Evolutionary conservation across 352 stramenopile genomes (phyloP), one percentile per base, ranked within the genome.

Genomic region (Phytophthora nicotianae): DNA sequence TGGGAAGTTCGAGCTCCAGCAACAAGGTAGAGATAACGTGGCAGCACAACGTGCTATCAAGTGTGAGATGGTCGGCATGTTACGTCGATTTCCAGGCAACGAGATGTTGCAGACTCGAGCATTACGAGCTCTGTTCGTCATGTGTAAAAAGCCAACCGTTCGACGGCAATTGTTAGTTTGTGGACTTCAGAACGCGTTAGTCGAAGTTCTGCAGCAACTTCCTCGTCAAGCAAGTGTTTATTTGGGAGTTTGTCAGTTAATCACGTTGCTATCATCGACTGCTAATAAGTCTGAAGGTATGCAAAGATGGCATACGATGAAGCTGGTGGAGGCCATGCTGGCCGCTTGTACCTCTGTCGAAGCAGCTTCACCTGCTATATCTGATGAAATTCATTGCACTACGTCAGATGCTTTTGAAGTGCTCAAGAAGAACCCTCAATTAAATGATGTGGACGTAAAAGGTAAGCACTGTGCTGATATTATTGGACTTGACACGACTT

Each of bases 21-120:
- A 68, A 20, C 37, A 41, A 37, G 64, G 50, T n/a, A 59, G 64
- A 19, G 14, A 24, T 5, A 41, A 48, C 10, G 51, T 72, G 19
- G 58, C 51, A 33, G 58, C 27, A 16, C 53, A 61, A 49, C 49
- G 51, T 37, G 37, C 63, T 16, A 46, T 72, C 14, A 73, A 69
- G 29, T 74, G 68, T 47, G 71, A 79, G 50, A 58, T 68, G 43
- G 32, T 79, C 13, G 47, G 51, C 2, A 41, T 77, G 43, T 29
- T 62, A 43, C 64, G 57, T 3, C 71, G 59, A 43, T 74, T 74
- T 48, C 47, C 56, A 8, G 33, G 26, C n/a, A 72, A 74, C 24
- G 64, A 69, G 16, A 27, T 13, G 7, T 40, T 79, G 27, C 71
- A 75, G 51, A 42, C 48, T 37, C 46, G 58, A 50, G 46, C 64